These are phyloP conservation scores for Letharia lupina DNA, from an alignment of 495 filamentous ascomycete species.

Conservation along the genomic window DNA sequence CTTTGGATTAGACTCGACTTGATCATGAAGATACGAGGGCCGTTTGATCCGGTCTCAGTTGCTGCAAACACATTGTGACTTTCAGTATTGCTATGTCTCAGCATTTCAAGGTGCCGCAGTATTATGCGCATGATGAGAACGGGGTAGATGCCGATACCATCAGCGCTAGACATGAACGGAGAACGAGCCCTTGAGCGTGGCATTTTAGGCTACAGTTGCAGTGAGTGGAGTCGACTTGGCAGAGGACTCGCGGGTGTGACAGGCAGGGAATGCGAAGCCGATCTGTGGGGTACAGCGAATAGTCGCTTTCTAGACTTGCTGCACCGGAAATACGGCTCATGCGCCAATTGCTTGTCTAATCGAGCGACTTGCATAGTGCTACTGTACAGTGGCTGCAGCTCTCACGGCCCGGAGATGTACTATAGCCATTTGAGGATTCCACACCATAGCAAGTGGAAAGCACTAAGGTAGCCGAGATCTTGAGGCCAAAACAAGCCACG, in stretches of 20 bases:
- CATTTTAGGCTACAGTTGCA: neutral
- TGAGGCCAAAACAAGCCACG: neutral
- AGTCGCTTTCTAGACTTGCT: neutral
- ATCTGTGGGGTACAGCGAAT: neutral
- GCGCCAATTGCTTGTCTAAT: neutral
- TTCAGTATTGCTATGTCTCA: too few relatives aligned
- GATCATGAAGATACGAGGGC: too few relatives aligned
- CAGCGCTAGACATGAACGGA: neutral
- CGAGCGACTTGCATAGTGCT: neutral
- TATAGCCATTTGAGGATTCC: too few relatives aligned
- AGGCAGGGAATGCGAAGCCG: too few relatives aligned
- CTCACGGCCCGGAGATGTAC: too few relatives aligned
- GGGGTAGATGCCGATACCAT: neutral
- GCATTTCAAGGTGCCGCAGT: neutral
- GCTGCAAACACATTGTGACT: too few relatives aligned
- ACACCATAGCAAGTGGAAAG: neutral
- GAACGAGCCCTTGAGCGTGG: neutral
- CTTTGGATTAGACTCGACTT: too few relatives aligned
- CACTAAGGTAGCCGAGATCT: neutral
- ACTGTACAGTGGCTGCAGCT: neutral
- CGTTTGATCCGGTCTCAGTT: too few relatives aligned
- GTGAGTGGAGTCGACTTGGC: too few relatives aligned
- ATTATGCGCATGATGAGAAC: neutral
- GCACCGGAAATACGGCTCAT: neutral
- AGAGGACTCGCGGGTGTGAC: too few relatives aligned